These are phyloP conservation scores for Xerocomellus intermedius DNA, from an alignment of 768 basidiomycete genomes.

Conservation along the genomic window DNA sequence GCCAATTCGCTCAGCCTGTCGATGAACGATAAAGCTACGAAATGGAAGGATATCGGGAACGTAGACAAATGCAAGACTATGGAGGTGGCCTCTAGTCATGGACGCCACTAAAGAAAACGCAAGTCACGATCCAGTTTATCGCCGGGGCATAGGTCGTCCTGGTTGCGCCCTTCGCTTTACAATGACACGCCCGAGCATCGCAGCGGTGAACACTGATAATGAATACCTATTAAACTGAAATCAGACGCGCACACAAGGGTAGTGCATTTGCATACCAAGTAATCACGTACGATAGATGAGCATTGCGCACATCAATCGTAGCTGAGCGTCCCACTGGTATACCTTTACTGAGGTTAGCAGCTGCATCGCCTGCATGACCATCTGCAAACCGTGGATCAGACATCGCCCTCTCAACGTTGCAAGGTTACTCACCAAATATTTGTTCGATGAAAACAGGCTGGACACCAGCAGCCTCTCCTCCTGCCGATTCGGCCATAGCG, in stretches of 20 bases:
- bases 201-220: constrained; percentile 77
- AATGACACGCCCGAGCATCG: constrained; percentile 76
- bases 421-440: constrained; percentile 69
- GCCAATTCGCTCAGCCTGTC: not conserved
- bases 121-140: not conserved
- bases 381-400: constrained; percentile 45
- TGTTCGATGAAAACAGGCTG: constrained; percentile 91
- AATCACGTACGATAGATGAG: constrained; percentile 91
- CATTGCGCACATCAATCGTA: constrained; percentile 85
- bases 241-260: constrained; percentile 11
- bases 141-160: constrained; percentile 60
- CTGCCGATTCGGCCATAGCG: constrained; percentile 74
- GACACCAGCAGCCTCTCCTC: constrained; percentile 66
- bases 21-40: not conserved
- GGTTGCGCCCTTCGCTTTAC: constrained; percentile 49
- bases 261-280: constrained; percentile 67
- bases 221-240: constrained; percentile 64
- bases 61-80: constrained; percentile 6
- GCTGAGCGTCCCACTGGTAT: constrained; percentile 83
- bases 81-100: not conserved
- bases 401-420: not conserved
- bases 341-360: constrained; percentile 58
- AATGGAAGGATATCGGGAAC: not conserved
- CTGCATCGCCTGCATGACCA: constrained; percentile 78
- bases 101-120: not conserved